A percentile compares a stretch with the other conserved stretches of the same genome.
Conservation (phyloP, 768 basidiomycete genomes). For the Lentinus tigrinus region DNA sequence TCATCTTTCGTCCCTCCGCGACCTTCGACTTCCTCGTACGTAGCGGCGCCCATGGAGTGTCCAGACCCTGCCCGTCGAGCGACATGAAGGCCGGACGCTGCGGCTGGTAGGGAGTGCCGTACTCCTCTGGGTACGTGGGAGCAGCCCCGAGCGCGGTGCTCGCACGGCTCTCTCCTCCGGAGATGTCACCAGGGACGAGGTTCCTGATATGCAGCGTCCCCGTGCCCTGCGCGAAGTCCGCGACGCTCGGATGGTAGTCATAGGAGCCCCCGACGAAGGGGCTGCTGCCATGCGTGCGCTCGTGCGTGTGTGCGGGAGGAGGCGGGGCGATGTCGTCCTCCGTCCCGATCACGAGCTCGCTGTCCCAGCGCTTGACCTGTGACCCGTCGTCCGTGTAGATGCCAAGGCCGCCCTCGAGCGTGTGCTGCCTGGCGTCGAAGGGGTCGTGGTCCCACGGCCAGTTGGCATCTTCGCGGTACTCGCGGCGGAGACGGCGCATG, state of each 20-base stretch:
- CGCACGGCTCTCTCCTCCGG: conserved; percentile 27
- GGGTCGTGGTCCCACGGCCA: conserved; percentile 24
- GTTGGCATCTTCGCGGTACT: conserved; percentile 3
- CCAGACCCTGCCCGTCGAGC: conserved; percentile 31
- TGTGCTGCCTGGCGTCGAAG: background rate
- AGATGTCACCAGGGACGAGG: conserved; percentile 44
- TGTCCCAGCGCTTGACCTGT: background rate
- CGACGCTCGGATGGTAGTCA: conserved; percentile 25
- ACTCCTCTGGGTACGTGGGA: conserved; percentile 16
- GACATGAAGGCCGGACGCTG: conserved; percentile 34
- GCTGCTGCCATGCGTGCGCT: conserved; percentile 2
- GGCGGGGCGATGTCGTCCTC: background rate
- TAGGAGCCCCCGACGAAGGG: conserved; percentile 24
- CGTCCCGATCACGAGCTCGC: background rate
- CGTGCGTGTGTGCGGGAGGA: conserved; percentile 5
- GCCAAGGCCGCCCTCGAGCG: conserved; percentile 7
- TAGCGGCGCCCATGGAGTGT: conserved; percentile 31
- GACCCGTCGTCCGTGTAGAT: background rate
- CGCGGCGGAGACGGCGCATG: conserved; percentile 19
- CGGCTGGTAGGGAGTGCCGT: conserved; percentile 18
- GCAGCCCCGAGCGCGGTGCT: conserved; percentile 20
- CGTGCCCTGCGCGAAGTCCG: conserved; percentile 33
- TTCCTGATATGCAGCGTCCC: conserved; percentile 51
- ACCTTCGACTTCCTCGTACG: background rate
- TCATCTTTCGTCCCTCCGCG: background rate